phyloP scores from a whole-genome alignment of 1,139 yeast genomes.

The Yamadazyma taylorii region DNA sequence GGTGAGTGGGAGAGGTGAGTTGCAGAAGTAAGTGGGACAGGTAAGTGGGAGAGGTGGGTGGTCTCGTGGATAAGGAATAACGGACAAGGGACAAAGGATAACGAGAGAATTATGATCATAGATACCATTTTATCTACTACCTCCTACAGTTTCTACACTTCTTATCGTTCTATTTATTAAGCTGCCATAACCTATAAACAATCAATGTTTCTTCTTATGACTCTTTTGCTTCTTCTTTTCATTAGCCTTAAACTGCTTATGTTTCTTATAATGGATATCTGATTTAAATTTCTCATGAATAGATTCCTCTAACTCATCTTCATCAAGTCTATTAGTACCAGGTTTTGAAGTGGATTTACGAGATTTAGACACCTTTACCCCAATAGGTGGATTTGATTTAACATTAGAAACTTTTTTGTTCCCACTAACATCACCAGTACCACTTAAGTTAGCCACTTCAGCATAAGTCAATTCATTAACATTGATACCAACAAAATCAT shows the following conservation, averaged over 20 bases:
- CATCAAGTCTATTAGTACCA: conserved; percentile 2
- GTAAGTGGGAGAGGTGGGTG: too few species aligned
- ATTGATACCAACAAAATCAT: conserved; percentile 40
- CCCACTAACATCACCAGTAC: conserved; percentile 9
- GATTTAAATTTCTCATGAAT: conserved; percentile 20
- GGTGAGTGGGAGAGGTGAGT: too few species aligned
- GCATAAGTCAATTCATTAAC: conserved; percentile 42
- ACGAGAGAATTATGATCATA: too few species aligned
- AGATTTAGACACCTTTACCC: conserved; percentile 9
- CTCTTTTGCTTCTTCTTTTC: conserved; percentile 12
- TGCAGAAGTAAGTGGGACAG: too few species aligned
- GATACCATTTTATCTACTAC: too few species aligned
- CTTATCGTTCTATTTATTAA: too few species aligned
- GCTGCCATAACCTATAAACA: too few species aligned
- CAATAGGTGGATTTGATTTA: conserved; percentile 7
- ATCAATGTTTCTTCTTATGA: not conserved
- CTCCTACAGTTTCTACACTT: too few species aligned
- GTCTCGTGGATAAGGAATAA: too few species aligned
- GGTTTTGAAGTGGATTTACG: conserved; percentile 5
- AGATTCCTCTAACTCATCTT: conserved; percentile 12
- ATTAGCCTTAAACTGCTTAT: conserved; percentile 17
- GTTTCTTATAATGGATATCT: conserved; percentile 21
- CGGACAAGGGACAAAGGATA: too few species aligned
- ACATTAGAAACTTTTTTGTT: conserved; percentile 6
- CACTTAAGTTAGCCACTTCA: conserved; percentile 37